A percentile compares a stretch with the other conserved stretches of the same genome.
These are phyloP conservation scores for Cutaneotrichosporon spelunceum DNA, from an alignment of 1,284 basidiomycete species.

Conservation along the genomic window DNA sequence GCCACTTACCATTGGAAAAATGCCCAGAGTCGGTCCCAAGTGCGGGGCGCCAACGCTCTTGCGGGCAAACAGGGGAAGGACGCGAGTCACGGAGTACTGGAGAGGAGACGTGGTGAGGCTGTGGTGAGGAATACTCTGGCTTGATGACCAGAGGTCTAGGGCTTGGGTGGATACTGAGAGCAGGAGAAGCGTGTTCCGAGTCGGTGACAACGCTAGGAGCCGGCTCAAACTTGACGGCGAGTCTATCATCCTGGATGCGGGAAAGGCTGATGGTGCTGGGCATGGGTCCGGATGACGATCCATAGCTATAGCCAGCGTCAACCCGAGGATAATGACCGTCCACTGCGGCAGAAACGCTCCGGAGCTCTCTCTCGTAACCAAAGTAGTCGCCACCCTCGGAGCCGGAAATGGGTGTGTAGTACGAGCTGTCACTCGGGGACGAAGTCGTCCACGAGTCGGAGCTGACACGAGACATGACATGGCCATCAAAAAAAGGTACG, in stretches of 20 bases:
- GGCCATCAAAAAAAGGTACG: background rate
- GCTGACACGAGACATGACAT: background rate
- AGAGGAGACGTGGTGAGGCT: background rate
- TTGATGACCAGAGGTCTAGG: background rate
- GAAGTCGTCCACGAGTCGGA: background rate
- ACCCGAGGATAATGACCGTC: background rate
- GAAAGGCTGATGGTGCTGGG: conserved; percentile 1
- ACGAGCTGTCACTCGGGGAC: background rate
- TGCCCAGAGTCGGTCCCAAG: background rate
- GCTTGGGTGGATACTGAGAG: background rate
- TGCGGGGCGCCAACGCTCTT: background rate
- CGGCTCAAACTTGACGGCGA: background rate
- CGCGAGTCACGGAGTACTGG: background rate
- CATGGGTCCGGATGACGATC: background rate
- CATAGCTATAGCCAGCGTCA: background rate
- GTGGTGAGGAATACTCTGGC: background rate
- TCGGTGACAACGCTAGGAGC: conserved; percentile 1
- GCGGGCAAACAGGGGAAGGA: background rate
- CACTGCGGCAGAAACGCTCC: background rate
- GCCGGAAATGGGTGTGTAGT: background rate
- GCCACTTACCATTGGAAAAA: background rate
- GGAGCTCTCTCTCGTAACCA: background rate
- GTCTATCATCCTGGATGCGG: background rate
- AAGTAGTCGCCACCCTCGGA: background rate
- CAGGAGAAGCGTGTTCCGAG: background rate